phyloP scores from a whole-genome alignment of 1,284 basidiomycete species.

The Fistulina hepatica region DNA sequence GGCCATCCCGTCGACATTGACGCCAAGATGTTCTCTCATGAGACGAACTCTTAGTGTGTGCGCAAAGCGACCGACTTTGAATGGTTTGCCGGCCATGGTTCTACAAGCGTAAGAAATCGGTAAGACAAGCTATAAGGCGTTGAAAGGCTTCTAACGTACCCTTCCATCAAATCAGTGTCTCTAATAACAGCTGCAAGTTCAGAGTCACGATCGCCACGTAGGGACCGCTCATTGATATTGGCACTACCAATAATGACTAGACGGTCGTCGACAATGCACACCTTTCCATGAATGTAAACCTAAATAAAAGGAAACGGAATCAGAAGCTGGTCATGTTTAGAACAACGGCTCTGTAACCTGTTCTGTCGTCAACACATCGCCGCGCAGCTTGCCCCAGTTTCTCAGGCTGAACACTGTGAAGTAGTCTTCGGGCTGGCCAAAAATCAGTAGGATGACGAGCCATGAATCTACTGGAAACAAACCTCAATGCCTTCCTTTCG shows the following conservation, averaged over 20 bases:
- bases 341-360: conserved; percentile 37
- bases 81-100: conserved; percentile 90
- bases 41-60: conserved; percentile 88
- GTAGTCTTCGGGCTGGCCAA: conserved; percentile 76
- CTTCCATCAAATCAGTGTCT: conserved; percentile 94
- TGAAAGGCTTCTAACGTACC: conserved; percentile 34
- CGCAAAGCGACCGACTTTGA: conserved; percentile 93
- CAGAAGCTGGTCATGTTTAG: conserved; percentile 1
- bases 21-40: conserved; percentile 94
- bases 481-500: conserved; percentile 85
- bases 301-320: conserved; percentile 19
- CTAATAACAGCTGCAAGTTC: conserved; percentile 88
- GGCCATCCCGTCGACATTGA: conserved; percentile 87
- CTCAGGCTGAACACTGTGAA: conserved; percentile 88
- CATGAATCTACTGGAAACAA: conserved; percentile 8
- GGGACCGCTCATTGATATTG: conserved; percentile 97
- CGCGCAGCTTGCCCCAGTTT: conserved; percentile 88
- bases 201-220: conserved; percentile 93
- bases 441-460: conserved; percentile 8
- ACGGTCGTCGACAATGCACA: conserved; percentile 93
- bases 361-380: conserved; percentile 82
- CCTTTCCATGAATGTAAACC: conserved; percentile 87
- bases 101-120: conserved; percentile 29
- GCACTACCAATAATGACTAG: conserved; percentile 98
- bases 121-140: conserved; percentile 1